These are phyloP conservation scores for Blastomyces parvus DNA, from an alignment of 2,329 filamentous ascomycete species.

Conservation along the genomic window DNA sequence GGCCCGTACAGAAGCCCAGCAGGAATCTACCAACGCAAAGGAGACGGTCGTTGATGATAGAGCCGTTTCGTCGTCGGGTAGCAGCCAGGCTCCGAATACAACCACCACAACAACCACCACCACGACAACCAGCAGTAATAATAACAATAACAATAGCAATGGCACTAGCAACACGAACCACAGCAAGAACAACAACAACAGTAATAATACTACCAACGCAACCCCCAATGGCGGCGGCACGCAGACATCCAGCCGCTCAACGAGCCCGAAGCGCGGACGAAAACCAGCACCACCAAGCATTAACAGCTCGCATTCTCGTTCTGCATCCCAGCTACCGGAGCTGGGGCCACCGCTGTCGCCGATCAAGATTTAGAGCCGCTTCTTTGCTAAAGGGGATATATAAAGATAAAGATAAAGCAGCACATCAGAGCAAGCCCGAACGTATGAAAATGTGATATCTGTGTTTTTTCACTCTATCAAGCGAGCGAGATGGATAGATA, in stretches of 20 bases:
- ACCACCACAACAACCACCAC: slow-evolving; percentile 15
- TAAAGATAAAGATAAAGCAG: too few relatives aligned
- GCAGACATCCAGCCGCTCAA: slow-evolving; percentile 22
- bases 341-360: slow-evolving; percentile 40
- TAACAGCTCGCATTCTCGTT: slow-evolving; percentile 25
- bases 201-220: slow-evolving; percentile 18
- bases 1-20: slow-evolving; percentile 20
- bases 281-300: slow-evolving; percentile 21
- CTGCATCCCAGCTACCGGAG: slow-evolving; percentile 39
- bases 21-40: slow-evolving; percentile 22
- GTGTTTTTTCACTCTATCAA: too few relatives aligned
- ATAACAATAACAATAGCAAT: background rate
- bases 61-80: slow-evolving; percentile 56
- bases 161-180: slow-evolving; percentile 19
- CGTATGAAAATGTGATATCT: too few relatives aligned
- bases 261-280: slow-evolving; percentile 25
- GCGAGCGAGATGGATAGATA: too few relatives aligned
- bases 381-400: too few relatives aligned
- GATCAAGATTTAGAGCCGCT: slow-evolving; percentile 33
- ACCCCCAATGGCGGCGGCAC: slow-evolving; percentile 9
- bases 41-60: slow-evolving; percentile 40
- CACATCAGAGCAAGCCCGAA: too few relatives aligned
- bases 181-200: background rate
- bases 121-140: background rate
- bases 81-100: slow-evolving; percentile 40